Evolutionary conservation across 108 stramenopile species (phyloP).

Genomic region (Nannochloropsis oceanica): DNA sequence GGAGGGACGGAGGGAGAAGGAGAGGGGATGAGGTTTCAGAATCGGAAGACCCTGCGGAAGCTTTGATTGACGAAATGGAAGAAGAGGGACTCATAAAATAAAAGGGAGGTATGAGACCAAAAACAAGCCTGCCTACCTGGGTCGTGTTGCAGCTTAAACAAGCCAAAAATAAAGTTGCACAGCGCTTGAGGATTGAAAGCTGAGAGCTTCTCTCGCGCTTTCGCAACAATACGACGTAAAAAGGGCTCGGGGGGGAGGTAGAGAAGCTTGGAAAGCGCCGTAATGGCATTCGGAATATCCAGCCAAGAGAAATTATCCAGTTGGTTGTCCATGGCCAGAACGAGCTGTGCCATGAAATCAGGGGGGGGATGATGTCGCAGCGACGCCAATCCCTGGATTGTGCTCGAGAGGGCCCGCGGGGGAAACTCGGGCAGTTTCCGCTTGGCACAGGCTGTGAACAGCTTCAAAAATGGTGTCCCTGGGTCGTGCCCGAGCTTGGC

Average conservation of each 20-base stretch:
- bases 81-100: no score
- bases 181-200: not conserved
- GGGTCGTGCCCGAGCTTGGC: not conserved
- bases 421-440: not conserved
- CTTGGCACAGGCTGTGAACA: not conserved
- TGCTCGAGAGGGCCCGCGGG: not conserved
- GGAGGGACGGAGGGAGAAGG: not conserved
- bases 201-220: not conserved
- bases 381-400: not conserved
- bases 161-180: not conserved
- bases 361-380: not conserved
- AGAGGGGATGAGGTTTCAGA: not conserved
- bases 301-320: not conserved
- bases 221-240: not conserved
- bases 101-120: not conserved
- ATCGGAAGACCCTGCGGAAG: no score
- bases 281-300: not conserved
- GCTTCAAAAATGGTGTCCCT: not conserved
- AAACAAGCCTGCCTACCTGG: not conserved
- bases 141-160: not conserved
- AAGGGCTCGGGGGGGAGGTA: not conserved
- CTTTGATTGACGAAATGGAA: not conserved
- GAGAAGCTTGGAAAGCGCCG: not conserved
- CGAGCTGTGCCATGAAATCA: not conserved
- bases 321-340: not conserved